phyloP scores from a whole-genome alignment of 345 rosid genomes.

The Hypericum androsaemum region DNA sequence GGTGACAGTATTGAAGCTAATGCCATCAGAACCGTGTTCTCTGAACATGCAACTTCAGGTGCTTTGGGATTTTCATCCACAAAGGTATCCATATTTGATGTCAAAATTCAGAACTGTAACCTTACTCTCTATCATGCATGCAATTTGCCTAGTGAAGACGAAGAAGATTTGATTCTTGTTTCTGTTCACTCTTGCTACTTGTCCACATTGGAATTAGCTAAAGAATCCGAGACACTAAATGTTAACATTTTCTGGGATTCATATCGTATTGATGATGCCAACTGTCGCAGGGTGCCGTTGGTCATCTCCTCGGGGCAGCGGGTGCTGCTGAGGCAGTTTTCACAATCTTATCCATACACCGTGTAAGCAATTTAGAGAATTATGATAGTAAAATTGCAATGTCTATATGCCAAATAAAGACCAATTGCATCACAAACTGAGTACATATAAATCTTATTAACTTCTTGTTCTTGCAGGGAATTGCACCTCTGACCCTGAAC shows the following conservation, averaged over 20 bases:
- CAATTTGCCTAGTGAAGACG: too few relatives aligned
- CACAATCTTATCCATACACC: slow-evolving; percentile 56
- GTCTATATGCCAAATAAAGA: background rate
- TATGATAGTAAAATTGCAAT: too few relatives aligned
- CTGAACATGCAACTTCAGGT: slow-evolving; percentile 72
- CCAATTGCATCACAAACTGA: background rate
- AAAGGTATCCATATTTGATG: slow-evolving; percentile 37
- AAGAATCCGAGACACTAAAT: too few relatives aligned
- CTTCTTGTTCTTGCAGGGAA: slow-evolving; percentile 45
- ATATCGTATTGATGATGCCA: background rate
- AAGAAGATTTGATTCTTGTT: too few relatives aligned
- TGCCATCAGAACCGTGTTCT: slow-evolving; percentile 61
- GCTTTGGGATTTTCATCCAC: slow-evolving; percentile 84
- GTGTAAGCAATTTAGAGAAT: slow-evolving; percentile 29
- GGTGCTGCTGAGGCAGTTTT: slow-evolving; percentile 93
- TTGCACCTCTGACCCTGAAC: slow-evolving; percentile 79
- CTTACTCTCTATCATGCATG: too few relatives aligned
- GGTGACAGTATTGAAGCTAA: slow-evolving; percentile 86
- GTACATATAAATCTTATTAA: slow-evolving; percentile 1
- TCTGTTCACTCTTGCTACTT: too few relatives aligned
- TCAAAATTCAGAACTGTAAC: too few relatives aligned
- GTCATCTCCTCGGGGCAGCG: slow-evolving; percentile 99
- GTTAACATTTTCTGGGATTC: too few relatives aligned
- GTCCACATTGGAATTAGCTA: too few relatives aligned
- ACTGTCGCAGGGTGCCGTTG: slow-evolving; percentile 63